Conservation (phyloP, 108 stramenopile species). For the Stephanodiscus minutulus region DNA sequence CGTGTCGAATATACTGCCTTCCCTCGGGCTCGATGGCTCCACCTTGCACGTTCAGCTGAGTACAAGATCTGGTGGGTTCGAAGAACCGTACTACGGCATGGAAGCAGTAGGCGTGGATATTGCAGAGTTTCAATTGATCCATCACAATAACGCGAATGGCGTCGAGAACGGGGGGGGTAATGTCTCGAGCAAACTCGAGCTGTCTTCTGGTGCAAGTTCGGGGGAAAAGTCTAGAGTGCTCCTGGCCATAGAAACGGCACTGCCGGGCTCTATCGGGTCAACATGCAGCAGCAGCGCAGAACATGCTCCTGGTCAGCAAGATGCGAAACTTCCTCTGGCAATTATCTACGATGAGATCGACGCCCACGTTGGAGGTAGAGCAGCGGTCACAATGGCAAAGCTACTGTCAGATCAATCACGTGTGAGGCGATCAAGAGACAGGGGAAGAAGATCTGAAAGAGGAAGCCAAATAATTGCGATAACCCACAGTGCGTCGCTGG, state of each 20-base stretch:
- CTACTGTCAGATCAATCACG: conserved; percentile 72
- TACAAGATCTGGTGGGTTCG: conserved; percentile 36
- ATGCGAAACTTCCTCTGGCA: conserved; percentile 42
- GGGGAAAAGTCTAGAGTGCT: conserved; percentile 83
- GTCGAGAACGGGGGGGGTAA: conserved; percentile 50
- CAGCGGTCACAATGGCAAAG: conserved; percentile 76
- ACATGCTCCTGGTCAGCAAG: not conserved
- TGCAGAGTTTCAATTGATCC: conserved; percentile 65
- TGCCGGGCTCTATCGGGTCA: conserved; percentile 77
- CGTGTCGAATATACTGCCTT: conserved; percentile 62
- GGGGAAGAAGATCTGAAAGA: not conserved
- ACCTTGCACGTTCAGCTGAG: conserved; percentile 55
- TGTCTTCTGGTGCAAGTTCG: conserved; percentile 73
- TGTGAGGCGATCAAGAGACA: conserved; percentile 2
- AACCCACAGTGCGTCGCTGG: conserved; percentile 82
- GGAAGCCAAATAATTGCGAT: conserved; percentile 74
- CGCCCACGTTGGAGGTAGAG: conserved; percentile 85
- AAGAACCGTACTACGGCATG: conserved; percentile 42
- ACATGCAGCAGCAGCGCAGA: conserved; percentile 26
- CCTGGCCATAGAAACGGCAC: conserved; percentile 74
- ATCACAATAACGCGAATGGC: conserved; percentile 30
- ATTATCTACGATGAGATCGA: conserved; percentile 89
- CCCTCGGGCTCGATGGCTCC: conserved; percentile 70
- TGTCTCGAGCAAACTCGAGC: too few species aligned
- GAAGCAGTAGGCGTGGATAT: conserved; percentile 49